Evolutionary conservation across 345 rosid genomes (phyloP), one percentile per base, ranked within the genome.

Genomic region (Turnera subulata): DNA sequence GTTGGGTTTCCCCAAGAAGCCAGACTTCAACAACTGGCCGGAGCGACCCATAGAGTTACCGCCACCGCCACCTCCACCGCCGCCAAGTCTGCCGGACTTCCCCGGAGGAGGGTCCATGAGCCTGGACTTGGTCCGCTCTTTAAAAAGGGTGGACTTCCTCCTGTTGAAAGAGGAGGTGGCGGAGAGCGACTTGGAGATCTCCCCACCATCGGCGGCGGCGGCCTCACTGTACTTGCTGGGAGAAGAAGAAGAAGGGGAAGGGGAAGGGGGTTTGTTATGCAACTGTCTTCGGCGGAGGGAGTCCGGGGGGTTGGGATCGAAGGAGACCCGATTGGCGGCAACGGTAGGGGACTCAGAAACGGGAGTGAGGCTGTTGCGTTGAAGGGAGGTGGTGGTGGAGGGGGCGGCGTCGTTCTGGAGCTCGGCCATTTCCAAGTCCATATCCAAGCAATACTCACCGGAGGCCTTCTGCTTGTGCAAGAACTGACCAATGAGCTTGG

Each of bases 401-500:
- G 22, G 18, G 22, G 23, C 21, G 1, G 46, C 6, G 5, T 56
- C 57, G 51, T 43, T 56, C 37, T 76, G 80, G 25, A 71, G 77
- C 77, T 76, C 81, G 0, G 66, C 73, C 84, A 76, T 80, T 51
- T 69, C 58, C 16, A 76, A 53, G 50, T 80, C 84, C 55, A 80
- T 70, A 62, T 80, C 84, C 22, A 80, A 57, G 14, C 69, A 68
- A 71, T 76, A 58, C 24, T 76, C 84, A 10, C 81, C 84, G 39
- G 81, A 80, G 37, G 77, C 84, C 38, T 72, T 64, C 62, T 73
- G 84, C 67, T 65, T 73, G 62, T 80, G 81, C 16, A 73, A 79
- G 56, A 80, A 76, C 79, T 76, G 73, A 50, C 75, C 77, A 11
- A 76, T 80, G 0, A 76, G 67, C 80, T 63, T 77, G 1, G 95